Base-by-base conservation (phyloP, 495 filamentous ascomycete genomes). In the Aspergillus incahuasiensis region DNA sequence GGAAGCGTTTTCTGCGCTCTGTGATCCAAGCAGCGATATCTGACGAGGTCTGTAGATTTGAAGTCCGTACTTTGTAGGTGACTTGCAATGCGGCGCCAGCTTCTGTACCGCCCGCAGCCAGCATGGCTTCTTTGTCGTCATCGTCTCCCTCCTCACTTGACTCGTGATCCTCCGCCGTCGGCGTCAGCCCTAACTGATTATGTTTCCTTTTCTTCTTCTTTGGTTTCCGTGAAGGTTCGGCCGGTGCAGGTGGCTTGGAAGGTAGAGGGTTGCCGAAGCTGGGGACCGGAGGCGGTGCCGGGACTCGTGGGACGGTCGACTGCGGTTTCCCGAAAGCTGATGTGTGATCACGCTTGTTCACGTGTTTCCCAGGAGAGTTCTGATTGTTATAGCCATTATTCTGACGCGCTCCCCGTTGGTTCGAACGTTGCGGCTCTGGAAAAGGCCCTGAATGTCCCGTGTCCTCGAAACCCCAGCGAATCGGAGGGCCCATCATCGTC, bases 21-120 rank as follows among this genome's bases (percentile, higher is more conserved):
- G 82, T 83, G 52, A 95, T 84, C 88, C 89, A 96, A 18, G 84
- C 82, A 12, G 81, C 79, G 52, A 95, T 78, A 53, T 95, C 90
- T n/a, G 81, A 72, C 3, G 79, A 66, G 68, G 82, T 67, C 74
- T 87, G 71, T 40, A 74, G 56, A 0, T 61, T 76, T 5, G 74
- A 63, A 1, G 73, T 81, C 18, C 62, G 64, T 46, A 73, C 72
- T 24, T 62, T 68, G 54, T 68, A 78, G 3, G 71, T 72, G 50
- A 81, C 70, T 54, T 77, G 71, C 16, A 80, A 63, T 25, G 69
- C 52, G 7, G 63, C 68, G 8, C 59, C 61, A 51, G 63, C 65
- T 53, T 64, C 32, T 30, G 53, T 56, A 11, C 52, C 58, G 20
- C 61, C 65, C 40, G 63, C 57, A 1, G 76, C 77, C 34, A 82